These are phyloP conservation scores for Dendrothele bispora DNA, from an alignment of 768 basidiomycete genomes.

Conservation along the genomic window DNA sequence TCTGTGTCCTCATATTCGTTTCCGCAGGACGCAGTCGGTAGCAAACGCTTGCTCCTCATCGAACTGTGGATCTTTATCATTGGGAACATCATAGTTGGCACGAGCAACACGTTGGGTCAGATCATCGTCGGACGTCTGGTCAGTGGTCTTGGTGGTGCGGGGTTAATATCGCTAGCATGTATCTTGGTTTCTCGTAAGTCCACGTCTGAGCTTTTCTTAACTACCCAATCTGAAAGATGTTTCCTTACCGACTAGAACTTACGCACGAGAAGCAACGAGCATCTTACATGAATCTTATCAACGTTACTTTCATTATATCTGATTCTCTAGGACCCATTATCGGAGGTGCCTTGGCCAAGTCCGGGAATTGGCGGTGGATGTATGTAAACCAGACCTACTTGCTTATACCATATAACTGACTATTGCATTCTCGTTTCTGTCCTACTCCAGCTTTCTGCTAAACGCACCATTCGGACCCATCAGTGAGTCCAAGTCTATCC, in stretches of 20 bases:
- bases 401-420: not conserved
- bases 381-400: constrained; percentile 13
- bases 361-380: constrained; percentile 30
- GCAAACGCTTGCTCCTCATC: constrained; percentile 21
- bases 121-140: constrained; percentile 25
- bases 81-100: constrained; percentile 26
- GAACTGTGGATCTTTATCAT: constrained; percentile 25
- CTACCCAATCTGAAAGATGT: no score
- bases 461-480: constrained; percentile 24
- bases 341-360: constrained; percentile 21
- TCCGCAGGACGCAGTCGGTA: constrained; percentile 22
- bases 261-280: constrained; percentile 25
- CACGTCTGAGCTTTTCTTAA: no score
- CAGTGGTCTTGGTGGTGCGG: constrained; percentile 23
- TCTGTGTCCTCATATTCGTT: not conserved
- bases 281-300: constrained; percentile 26
- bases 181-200: constrained; percentile 24
- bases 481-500: no score
- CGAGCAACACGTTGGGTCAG: constrained; percentile 19
- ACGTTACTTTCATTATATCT: constrained; percentile 23
- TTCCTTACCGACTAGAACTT: constrained; percentile 15
- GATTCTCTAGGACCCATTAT: constrained; percentile 25
- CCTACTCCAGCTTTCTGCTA: constrained; percentile 19
- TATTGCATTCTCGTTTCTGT: not conserved
- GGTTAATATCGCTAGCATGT: constrained; percentile 19